These are phyloP conservation scores for Pseudogymnoascus sp. DNA, from an alignment of 2,329 filamentous ascomycete genomes.

Conservation along the genomic window DNA sequence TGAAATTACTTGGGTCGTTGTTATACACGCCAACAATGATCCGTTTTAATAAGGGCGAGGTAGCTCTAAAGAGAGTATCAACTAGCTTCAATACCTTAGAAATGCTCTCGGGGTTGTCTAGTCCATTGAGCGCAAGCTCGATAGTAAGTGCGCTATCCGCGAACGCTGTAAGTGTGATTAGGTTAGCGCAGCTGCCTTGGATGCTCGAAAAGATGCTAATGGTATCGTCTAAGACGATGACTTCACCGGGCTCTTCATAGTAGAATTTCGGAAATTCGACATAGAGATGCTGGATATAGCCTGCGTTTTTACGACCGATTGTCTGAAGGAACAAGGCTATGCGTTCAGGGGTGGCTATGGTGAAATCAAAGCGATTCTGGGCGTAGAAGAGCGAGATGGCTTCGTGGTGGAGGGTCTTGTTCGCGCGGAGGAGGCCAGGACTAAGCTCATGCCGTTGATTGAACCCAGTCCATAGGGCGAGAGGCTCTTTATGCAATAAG, in stretches of 20 bases:
- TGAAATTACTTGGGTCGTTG: slow-evolving; percentile 16
- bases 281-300: slow-evolving; percentile 16
- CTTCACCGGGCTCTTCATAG: slow-evolving; percentile 13
- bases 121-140: slow-evolving; percentile 9
- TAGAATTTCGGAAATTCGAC: slow-evolving; percentile 18
- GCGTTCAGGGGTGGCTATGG: background rate
- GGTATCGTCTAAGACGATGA: slow-evolving; percentile 14
- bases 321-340: slow-evolving; percentile 19
- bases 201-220: slow-evolving; percentile 16
- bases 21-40: slow-evolving; percentile 22
- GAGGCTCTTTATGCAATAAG: slow-evolving; percentile 10
- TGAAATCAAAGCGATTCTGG: slow-evolving; percentile 22
- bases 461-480: slow-evolving; percentile 7
- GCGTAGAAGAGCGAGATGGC: slow-evolving; percentile 21
- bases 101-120: slow-evolving; percentile 13
- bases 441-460: background rate
- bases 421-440: slow-evolving; percentile 17
- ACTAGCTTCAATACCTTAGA: slow-evolving; percentile 17
- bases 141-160: slow-evolving; percentile 2
- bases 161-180: slow-evolving; percentile 17
- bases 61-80: slow-evolving; percentile 21
- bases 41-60: slow-evolving; percentile 19
- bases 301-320: slow-evolving; percentile 21
- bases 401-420: slow-evolving; percentile 21
- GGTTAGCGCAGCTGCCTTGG: slow-evolving; percentile 17